Evolutionary conservation across 2,329 filamentous ascomycete genomes (phyloP), one percentile per base, ranked within the genome.

Genomic region (Xylariaceae sp.): DNA sequence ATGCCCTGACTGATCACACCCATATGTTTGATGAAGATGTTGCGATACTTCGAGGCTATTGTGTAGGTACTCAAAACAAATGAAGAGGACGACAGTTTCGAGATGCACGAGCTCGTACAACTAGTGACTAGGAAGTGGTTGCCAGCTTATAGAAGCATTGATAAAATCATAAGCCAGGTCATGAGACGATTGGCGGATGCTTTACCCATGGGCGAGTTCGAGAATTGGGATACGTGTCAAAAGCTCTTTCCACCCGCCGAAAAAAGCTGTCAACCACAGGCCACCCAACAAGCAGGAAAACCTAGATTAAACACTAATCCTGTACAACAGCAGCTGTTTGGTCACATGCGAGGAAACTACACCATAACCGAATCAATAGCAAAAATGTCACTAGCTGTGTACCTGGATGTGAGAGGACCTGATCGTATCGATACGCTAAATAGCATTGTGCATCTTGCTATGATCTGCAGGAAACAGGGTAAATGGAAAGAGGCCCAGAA

Each of bases 41-140:
- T 1, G 30, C 51, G 1, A 55, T 59, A 2, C 59, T 76, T 10
- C 54, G 58, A 38, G 57, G 67, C 44, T 76, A 64, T 53, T 71
- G 60, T 1, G 64, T 75, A 5, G 54, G n/a, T n/a, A n/a, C n/a
- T 76, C 9, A 45, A 48, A 1, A 44, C 45, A 11, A 59, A 47
- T 15, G 53, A 49, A 31, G 17, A 44, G 17, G 53, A 54, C 1
- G 58, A 52, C 11, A 45, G 46, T 1, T 73, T 70, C 44, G 65
- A 71, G 51, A 75, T 75, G 70, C 72, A 76, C 55, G 39, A 51
- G 6, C 61, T 76, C 3, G 72, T 75, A 17, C 69, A 73, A 53
- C 52, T 73, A 22, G 59, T 66, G 22, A 70, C 59, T 9, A 62
- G 60, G 46, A 60, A 48, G 36, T 72, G 68, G 69, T 58, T 71